phyloP scores from a whole-genome alignment of 2,329 filamentous ascomycete genomes.

The Claviceps africana region DNA sequence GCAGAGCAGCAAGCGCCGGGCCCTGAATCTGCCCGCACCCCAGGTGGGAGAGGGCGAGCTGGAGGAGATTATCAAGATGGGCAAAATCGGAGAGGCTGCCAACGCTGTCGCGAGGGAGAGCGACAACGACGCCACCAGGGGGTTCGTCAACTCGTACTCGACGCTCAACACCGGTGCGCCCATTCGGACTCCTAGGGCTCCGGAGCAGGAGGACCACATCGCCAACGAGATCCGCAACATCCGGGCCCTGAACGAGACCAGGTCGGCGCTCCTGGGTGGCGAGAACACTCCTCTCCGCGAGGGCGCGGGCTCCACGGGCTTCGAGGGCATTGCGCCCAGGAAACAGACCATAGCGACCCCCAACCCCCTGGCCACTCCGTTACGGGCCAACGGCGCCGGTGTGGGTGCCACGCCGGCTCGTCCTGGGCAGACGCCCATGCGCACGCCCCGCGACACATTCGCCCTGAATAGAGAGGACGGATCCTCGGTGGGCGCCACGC shows the following conservation, averaged over 20 bases:
- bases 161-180: conserved; percentile 69
- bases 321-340: conserved; percentile 70
- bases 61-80: conserved; percentile 98
- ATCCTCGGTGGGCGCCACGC: conserved; percentile 58
- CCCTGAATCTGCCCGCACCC: conserved; percentile 71
- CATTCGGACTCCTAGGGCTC: conserved; percentile 81
- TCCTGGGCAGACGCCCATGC: conserved; percentile 68
- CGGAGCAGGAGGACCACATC: conserved; percentile 86
- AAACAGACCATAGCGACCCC: conserved; percentile 77
- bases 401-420: conserved; percentile 54
- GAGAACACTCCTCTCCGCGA: conserved; percentile 86
- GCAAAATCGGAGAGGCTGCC: conserved; percentile 79
- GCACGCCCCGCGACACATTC: conserved; percentile 79
- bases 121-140: conserved; percentile 73
- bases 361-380: conserved; percentile 86
- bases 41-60: conserved; percentile 88
- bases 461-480: conserved; percentile 62
- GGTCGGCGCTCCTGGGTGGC: conserved; percentile 83
- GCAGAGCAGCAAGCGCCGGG: conserved; percentile 82
- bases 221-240: conserved; percentile 96
- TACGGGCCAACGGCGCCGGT: conserved; percentile 51
- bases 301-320: conserved; percentile 69
- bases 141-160: conserved; percentile 76
- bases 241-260: conserved; percentile 77
- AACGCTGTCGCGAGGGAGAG: conserved; percentile 59